Conservation (phyloP, 257 asterid species). For the Primulina huaijiensis region DNA sequence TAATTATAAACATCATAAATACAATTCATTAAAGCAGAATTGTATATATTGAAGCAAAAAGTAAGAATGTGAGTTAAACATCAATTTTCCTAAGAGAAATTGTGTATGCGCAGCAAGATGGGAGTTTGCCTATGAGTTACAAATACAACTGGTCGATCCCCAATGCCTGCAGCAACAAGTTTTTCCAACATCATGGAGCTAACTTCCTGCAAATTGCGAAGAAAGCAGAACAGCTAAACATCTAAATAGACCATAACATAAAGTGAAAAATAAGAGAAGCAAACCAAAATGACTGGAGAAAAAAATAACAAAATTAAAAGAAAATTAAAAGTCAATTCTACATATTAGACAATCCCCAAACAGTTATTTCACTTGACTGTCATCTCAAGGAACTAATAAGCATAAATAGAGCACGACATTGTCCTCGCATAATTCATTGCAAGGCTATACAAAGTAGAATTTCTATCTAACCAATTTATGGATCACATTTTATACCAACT, state of each 20-base stretch:
- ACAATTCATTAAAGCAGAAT: background rate
- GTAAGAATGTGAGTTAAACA: background rate
- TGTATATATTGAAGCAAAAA: slow-evolving; percentile 10
- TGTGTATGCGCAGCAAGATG: background rate
- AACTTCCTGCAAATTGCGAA: slow-evolving; percentile 59
- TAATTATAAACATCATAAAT: background rate
- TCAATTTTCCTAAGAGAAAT: background rate
- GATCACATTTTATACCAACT: background rate
- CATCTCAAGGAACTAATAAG: background rate
- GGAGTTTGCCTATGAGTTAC: slow-evolving; percentile 85
- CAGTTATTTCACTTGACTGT: background rate
- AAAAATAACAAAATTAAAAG: background rate
- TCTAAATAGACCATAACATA: slow-evolving; percentile 16
- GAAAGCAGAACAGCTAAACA: slow-evolving; percentile 19
- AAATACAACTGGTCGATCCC: slow-evolving; percentile 90
- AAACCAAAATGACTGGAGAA: background rate
- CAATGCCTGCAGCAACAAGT: slow-evolving; percentile 92
- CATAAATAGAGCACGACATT: slow-evolving; percentile 1
- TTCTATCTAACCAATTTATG: background rate
- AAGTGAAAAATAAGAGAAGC: slow-evolving; percentile 1
- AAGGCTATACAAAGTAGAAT: slow-evolving; percentile 7
- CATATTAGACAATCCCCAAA: background rate
- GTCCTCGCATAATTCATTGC: background rate
- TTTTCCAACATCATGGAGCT: slow-evolving; percentile 91
- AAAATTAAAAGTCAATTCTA: background rate